A percentile compares a stretch with the other conserved stretches of the same genome.
Conservation (phyloP, 2,329 filamentous ascomycete genomes). For the Tolypocladium ophioglossoides region DNA sequence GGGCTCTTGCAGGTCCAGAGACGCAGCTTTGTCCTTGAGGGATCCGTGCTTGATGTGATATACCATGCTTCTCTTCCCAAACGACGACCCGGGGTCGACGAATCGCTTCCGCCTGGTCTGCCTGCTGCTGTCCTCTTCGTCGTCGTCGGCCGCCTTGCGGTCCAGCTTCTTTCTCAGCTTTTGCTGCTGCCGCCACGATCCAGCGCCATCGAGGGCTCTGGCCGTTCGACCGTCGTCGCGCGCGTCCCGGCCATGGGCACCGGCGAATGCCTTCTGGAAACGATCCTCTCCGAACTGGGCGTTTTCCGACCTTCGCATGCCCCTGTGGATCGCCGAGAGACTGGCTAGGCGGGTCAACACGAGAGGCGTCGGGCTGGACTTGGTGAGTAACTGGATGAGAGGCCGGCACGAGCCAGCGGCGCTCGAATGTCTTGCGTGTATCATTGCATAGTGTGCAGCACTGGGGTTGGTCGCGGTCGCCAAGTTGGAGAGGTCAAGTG, state of each 20-base stretch:
- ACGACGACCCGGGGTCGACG: constrained; percentile 33
- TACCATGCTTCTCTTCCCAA: constrained; percentile 46
- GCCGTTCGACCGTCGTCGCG: constrained; percentile 6
- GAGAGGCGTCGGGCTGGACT: not conserved
- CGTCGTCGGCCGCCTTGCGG: constrained; percentile 24
- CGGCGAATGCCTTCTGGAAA: not conserved
- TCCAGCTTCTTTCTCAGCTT: constrained; percentile 44
- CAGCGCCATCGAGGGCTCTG: constrained; percentile 17
- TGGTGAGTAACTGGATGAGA: constrained; percentile 3
- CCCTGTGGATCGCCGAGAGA: constrained; percentile 59
- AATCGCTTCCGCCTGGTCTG: constrained; percentile 42
- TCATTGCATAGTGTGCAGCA: constrained; percentile 15
- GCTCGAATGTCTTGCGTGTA: constrained; percentile 11
- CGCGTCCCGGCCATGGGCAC: not conserved
- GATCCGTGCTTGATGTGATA: constrained; percentile 40
- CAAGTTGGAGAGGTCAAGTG: too few relatives aligned
- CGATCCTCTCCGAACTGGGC: constrained; percentile 14
- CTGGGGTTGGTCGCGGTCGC: not conserved
- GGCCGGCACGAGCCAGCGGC: constrained; percentile 10
- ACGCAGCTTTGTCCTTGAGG: constrained; percentile 16
- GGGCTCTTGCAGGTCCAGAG: constrained; percentile 14
- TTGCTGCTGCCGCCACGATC: constrained; percentile 20
- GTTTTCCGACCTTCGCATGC: constrained; percentile 42
- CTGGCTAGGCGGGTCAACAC: constrained; percentile 16
- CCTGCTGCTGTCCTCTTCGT: constrained; percentile 20